Evolutionary conservation across 768 basidiomycete species (phyloP), one percentile per base, ranked within the genome.

Genomic region (Xerocomellus amylosporus): DNA sequence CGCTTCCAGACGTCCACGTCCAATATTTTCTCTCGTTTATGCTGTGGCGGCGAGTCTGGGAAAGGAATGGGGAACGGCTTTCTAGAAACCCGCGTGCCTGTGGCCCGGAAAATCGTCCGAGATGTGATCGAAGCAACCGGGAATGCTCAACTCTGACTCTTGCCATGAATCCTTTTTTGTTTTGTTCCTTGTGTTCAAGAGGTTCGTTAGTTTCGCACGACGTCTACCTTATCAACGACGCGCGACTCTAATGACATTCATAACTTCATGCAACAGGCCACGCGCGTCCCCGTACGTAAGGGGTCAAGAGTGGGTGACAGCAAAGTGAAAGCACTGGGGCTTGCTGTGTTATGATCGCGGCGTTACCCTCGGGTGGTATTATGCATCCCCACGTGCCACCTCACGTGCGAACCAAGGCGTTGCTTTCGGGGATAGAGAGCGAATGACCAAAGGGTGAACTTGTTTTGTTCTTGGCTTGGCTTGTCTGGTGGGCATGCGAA

Each of bases 91-190:
- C 24, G 24, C 24, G 24, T 24, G 24, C 24, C 43, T 20, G 20
- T 15, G 13, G 34, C 15, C 28, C 42, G 53, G 45, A 48, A 44
- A 41, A 51, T 47, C 44, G 24, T 46, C 58, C 61, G 53, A 50
- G 49, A 51, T 54, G 41, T 30, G 41, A 49, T 50, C 48, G 49
- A 38, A 38, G 50, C 12, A 22, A 19, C 19, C 28, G 28, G 19
- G 22, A 15, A 38, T n/a, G n/a, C 17, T 42, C 36, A 41, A 45
- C 26, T 9, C 19, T 20, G 49, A 37, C 43, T 20, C 43, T 20
- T 22, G 19, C 33, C 30, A 20, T 26, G 13, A 19, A 22, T 28
- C 30, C 30, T 10, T 10, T 10, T 30, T 30, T 30, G 28, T 8
- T 30, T 30, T 30, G 24, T 30, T 30, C 9, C 9, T 30, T 30